A percentile compares a stretch with the other conserved stretches of the same genome.
Conservation (phyloP, 192 early-diverging fungal species). For the Fimicolochytrium jonesii region DNA sequence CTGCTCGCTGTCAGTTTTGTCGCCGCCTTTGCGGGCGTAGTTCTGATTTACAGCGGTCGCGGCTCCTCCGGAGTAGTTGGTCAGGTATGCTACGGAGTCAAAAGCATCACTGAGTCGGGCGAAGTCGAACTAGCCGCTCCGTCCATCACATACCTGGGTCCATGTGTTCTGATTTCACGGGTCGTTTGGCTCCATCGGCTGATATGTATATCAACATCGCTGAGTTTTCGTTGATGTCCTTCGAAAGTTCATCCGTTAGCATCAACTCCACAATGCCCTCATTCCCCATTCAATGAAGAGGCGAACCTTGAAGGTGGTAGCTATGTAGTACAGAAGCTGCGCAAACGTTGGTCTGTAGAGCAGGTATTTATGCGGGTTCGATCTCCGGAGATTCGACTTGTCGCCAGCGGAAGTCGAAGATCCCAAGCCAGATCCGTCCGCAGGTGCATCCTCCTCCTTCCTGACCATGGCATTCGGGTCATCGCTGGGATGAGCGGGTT, state of each 20-base stretch:
- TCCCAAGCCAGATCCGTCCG: not conserved
- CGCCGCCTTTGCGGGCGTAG: constrained; percentile 54
- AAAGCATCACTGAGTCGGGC: not conserved
- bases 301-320: constrained; percentile 85
- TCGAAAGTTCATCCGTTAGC: not conserved
- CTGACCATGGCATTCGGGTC: not conserved
- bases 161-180: constrained; percentile 32
- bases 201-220: constrained; percentile 87
- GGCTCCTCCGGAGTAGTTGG: constrained; percentile 67
- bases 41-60: constrained; percentile 54
- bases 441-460: constrained; percentile 12
- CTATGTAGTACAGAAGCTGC: constrained; percentile 86
- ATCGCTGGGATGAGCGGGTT: not conserved
- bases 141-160: too few relatives aligned
- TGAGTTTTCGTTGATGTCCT: constrained; percentile 83
- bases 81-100: not conserved
- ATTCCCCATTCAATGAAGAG: not conserved
- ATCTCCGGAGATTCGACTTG: not conserved
- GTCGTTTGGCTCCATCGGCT: constrained; percentile 70
- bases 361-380: constrained; percentile 90
- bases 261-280: not conserved
- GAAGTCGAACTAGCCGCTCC: not conserved
- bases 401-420: not conserved
- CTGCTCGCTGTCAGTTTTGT: constrained; percentile 52
- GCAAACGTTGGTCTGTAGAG: constrained; percentile 87